Percentiles rank a stretch among this genome's conserved stretches.
phyloP scores from a whole-genome alignment of 1,284 basidiomycete species.

The Ganoderma sinense region DNA sequence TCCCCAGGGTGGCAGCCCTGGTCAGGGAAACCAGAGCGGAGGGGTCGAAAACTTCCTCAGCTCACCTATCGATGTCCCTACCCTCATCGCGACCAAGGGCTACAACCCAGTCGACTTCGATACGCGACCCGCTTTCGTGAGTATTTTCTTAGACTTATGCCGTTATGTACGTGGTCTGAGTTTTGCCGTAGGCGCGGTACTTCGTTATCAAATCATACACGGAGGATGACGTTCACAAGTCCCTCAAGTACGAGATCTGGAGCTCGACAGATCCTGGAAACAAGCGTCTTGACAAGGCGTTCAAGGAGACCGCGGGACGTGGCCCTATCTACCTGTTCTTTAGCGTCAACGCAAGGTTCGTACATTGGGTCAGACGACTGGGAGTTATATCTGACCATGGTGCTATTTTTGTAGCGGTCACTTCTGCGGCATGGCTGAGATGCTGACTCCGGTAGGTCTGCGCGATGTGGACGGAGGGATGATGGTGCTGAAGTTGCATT shows the following conservation, averaged over 20 bases:
- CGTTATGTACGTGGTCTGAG: conserved; percentile 18
- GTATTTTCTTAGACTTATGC: conserved; percentile 37
- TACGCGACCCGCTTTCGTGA: conserved; percentile 77
- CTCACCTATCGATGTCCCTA: conserved; percentile 85
- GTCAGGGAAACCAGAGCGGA: conserved; percentile 37
- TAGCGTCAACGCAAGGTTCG: conserved; percentile 89
- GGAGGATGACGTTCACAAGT: conserved; percentile 97
- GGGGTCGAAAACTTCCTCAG: conserved; percentile 47
- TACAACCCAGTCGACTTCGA: conserved; percentile 92
- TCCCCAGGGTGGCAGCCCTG: conserved; percentile 30
- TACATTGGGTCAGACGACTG: not conserved
- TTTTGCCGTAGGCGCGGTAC: conserved; percentile 72
- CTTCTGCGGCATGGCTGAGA: conserved; percentile 97
- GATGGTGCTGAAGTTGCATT: not conserved
- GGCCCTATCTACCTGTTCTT: conserved; percentile 97
- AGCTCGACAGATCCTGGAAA: conserved; percentile 96
- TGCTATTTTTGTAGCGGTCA: conserved; percentile 68
- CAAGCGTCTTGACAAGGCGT: conserved; percentile 94
- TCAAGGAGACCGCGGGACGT: conserved; percentile 85
- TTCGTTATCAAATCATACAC: conserved; percentile 99
- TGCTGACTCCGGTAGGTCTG: conserved; percentile 79
- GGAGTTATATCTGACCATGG: conserved; percentile 17
- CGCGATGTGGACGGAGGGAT: not conserved
- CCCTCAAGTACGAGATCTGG: conserved; percentile 97
- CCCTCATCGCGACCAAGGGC: conserved; percentile 86